Conservation (phyloP, 2,329 filamentous ascomycete genomes). For the Pseudomassariella vexata region DNA sequence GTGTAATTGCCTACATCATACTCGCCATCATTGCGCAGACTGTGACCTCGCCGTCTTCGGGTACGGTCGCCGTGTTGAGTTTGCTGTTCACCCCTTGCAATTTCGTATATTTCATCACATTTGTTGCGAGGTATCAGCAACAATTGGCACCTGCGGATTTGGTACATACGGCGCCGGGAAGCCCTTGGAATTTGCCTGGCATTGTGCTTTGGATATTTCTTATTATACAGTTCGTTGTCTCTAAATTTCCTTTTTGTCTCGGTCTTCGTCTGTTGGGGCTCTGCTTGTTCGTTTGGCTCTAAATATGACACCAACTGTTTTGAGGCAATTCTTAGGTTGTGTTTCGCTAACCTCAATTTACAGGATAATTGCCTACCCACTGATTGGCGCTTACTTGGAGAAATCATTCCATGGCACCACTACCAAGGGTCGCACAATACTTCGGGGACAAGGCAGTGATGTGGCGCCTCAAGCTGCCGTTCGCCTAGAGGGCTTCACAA, state of each 20-base stretch:
- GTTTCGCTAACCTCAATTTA: no score
- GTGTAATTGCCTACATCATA: slow-evolving; percentile 66
- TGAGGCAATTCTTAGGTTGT: no score
- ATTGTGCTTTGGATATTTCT: slow-evolving; percentile 75
- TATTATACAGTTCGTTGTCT: no score
- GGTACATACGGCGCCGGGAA: slow-evolving; percentile 53
- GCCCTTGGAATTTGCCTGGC: slow-evolving; percentile 64
- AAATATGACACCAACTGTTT: no score
- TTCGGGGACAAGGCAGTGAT: slow-evolving; percentile 24
- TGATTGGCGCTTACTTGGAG: slow-evolving; percentile 72
- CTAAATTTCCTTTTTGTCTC: no score
- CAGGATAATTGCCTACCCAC: slow-evolving; percentile 68
- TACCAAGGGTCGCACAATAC: slow-evolving; percentile 52
- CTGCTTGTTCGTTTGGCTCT: no score
- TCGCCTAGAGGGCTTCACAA: slow-evolving; percentile 66
- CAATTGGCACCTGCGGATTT: slow-evolving; percentile 56
- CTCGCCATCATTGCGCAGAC: slow-evolving; percentile 80
- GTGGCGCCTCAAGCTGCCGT: slow-evolving; percentile 49
- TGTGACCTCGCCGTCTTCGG: slow-evolving; percentile 55
- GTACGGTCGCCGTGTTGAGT: slow-evolving; percentile 62
- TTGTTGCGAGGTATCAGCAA: slow-evolving; percentile 71
- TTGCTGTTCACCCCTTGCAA: slow-evolving; percentile 83
- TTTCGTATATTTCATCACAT: slow-evolving; percentile 74
- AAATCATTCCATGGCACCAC: slow-evolving; percentile 69
- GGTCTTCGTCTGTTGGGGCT: no score